Evolutionary conservation across 1,284 basidiomycete genomes (phyloP), one percentile per base, ranked within the genome.

Genomic region (Polyporus tsugae): DNA sequence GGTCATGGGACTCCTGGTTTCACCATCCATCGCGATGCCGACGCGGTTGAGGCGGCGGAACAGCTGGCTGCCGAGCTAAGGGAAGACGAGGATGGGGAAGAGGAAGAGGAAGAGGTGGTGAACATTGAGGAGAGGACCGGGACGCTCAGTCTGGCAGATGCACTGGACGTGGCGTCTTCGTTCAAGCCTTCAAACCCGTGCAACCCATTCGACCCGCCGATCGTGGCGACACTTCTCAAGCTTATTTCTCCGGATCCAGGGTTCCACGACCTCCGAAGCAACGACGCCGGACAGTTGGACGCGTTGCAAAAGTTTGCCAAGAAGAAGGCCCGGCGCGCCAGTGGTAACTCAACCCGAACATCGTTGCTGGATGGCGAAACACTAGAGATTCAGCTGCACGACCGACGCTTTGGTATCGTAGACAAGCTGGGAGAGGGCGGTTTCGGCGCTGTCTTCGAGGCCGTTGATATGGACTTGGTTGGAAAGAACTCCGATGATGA

Each of bases 401-500:
- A 86, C 4, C 87, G 86, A 69, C 82, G 82, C 58, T 95, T 93
- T 75, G 86, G 86, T 63, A 88, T 99, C 10, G 82, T 85, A 6
- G 92, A 92, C 71, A 99, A 99, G 80, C 86, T 99, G 29, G 98
- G 98, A 6, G 97, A 99, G 82, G 98, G 98, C 6, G 96, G 96
- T 0, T 99, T 96, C 75, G 98, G 97, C 0, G 89, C 93, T 2
- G 98, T 99, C 11, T 99, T 98, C 83, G 89, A 91, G 69, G 95
- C 92, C 5, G 85, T 86, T 67, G 89, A 90, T 73, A 75, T 87
- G n/a, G 85, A 86, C n/a, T 64, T 75, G 39, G 35, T 65, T 15
- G 33, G 66, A 11, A 71, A 67, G 63, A 65, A 78, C 41, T 68
- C 72, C 10, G 70, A 73, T 11, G 76, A 73, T 41, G 78, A 77